These are phyloP conservation scores for Globisporangium mamillatum DNA, from an alignment of 352 stramenopile genomes.

Conservation along the genomic window DNA sequence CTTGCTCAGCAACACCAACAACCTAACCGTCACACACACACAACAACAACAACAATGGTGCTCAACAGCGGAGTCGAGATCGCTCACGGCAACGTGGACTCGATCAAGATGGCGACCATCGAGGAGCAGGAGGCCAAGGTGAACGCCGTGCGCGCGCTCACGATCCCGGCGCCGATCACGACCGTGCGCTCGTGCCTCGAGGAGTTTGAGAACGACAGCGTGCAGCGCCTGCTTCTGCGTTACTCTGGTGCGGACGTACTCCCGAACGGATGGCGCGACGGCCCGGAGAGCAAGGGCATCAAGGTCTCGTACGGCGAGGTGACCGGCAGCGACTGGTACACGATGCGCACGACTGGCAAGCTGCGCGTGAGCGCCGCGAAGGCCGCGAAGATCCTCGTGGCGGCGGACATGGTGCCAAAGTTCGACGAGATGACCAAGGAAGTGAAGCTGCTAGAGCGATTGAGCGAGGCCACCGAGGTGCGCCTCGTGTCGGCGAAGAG, in stretches of 20 bases:
- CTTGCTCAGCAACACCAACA: not conserved
- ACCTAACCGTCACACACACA: conserved; percentile 2
- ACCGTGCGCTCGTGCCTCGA: conserved; percentile 44
- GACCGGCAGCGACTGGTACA: conserved; percentile 60
- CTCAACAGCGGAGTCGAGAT: conserved; percentile 53
- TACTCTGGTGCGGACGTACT: conserved; percentile 59
- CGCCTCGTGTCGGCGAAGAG: conserved; percentile 58
- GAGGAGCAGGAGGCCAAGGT: conserved; percentile 35
- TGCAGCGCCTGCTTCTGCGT: conserved; percentile 52
- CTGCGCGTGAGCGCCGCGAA: conserved; percentile 54
- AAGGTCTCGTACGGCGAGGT: conserved; percentile 72
- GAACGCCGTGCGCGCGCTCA: conserved; percentile 29
- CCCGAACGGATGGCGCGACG: conserved; percentile 60
- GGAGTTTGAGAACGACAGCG: conserved; percentile 55
- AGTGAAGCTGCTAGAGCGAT: conserved; percentile 54
- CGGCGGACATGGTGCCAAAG: conserved; percentile 60
- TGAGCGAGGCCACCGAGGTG: conserved; percentile 61
- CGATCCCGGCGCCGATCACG: conserved; percentile 49
- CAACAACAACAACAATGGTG: conserved; percentile 28
- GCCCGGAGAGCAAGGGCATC: conserved; percentile 64
- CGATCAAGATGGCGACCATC: conserved; percentile 36
- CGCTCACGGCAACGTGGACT: conserved; percentile 30
- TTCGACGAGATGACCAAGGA: conserved; percentile 84
- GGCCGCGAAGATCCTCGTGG: conserved; percentile 46
- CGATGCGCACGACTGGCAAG: conserved; percentile 66